These are phyloP conservation scores for Vigna unguiculata DNA, from an alignment of 306 rosid genomes.

Conservation along the genomic window DNA sequence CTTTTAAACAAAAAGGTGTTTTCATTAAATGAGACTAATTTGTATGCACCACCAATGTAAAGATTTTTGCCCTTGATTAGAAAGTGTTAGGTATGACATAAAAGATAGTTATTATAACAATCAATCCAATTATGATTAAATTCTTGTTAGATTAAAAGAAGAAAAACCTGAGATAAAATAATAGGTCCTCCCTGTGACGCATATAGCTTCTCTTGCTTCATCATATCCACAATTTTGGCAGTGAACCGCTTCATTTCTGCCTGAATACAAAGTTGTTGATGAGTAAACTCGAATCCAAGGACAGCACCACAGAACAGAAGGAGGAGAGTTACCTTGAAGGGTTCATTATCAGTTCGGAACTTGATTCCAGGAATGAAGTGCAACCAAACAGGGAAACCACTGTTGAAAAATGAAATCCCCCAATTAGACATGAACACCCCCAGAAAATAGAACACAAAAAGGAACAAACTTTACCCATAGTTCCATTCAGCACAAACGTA, in stretches of 20 bases:
- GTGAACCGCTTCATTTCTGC: conserved; percentile 93
- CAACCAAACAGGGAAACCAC: conserved; percentile 98
- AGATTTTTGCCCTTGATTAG: background rate
- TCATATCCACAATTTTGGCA: conserved; percentile 81
- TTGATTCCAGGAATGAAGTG: conserved; percentile 83
- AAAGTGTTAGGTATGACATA: no score
- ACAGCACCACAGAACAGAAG: conserved; percentile 17
- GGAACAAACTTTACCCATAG: conserved; percentile 71
- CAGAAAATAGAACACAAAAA: background rate
- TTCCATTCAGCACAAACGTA: conserved; percentile 99
- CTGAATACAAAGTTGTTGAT: conserved; percentile 54
- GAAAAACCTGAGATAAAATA: conserved; percentile 88
- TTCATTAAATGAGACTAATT: background rate
- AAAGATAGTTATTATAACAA: no score
- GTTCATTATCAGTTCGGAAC: conserved; percentile 92
- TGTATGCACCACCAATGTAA: no score
- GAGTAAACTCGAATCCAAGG: conserved; percentile 23
- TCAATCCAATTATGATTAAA: background rate
- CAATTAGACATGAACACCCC: conserved; percentile 34
- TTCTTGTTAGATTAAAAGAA: no score
- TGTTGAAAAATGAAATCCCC: conserved; percentile 52
- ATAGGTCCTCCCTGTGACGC: conserved; percentile 99
- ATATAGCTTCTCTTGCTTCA: conserved; percentile 88
- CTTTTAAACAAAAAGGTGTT: background rate
- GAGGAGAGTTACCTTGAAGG: conserved; percentile 73